Conservation (phyloP, 352 stramenopile genomes). For the Phytopythium oedochilum region DNA sequence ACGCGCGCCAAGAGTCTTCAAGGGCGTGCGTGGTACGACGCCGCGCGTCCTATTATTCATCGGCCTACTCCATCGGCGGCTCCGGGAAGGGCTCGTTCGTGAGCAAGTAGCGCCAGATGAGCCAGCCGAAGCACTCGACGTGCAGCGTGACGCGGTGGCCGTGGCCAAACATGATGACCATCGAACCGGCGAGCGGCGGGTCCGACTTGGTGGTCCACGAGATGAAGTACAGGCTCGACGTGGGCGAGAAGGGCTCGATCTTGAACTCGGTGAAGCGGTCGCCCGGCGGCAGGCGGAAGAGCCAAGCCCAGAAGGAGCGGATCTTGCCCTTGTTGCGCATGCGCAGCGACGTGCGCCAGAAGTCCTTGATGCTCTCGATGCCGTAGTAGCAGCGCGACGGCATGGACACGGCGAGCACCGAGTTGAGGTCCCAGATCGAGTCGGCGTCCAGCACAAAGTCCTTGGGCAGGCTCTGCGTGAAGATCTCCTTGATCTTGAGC, state of each 20-base stretch:
- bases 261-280: constrained; percentile 74
- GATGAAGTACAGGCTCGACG: constrained; percentile 80
- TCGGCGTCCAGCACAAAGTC: constrained; percentile 83
- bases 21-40: neutral
- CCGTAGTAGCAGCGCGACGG: constrained; percentile 83
- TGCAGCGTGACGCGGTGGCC: constrained; percentile 79
- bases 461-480: constrained; percentile 79
- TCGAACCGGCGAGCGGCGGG: constrained; percentile 60
- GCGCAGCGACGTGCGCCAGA: constrained; percentile 76
- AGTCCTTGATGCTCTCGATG: constrained; percentile 86
- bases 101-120: constrained; percentile 84
- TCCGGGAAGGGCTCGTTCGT: constrained; percentile 81
- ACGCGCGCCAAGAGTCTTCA: too few relatives aligned
- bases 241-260: constrained; percentile 68
- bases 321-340: constrained; percentile 89
- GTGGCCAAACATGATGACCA: constrained; percentile 85
- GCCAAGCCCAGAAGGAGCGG: constrained; percentile 81
- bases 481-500: constrained; percentile 87
- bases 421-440: constrained; percentile 84
- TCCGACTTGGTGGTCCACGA: constrained; percentile 82
- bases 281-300: constrained; percentile 69
- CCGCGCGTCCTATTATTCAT: too few relatives aligned
- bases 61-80: constrained; percentile 41
- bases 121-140: constrained; percentile 81
- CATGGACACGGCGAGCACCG: constrained; percentile 81